These are phyloP conservation scores for Cutaneotrichosporon daszewskae DNA, from an alignment of 1,284 basidiomycete genomes.

Conservation along the genomic window DNA sequence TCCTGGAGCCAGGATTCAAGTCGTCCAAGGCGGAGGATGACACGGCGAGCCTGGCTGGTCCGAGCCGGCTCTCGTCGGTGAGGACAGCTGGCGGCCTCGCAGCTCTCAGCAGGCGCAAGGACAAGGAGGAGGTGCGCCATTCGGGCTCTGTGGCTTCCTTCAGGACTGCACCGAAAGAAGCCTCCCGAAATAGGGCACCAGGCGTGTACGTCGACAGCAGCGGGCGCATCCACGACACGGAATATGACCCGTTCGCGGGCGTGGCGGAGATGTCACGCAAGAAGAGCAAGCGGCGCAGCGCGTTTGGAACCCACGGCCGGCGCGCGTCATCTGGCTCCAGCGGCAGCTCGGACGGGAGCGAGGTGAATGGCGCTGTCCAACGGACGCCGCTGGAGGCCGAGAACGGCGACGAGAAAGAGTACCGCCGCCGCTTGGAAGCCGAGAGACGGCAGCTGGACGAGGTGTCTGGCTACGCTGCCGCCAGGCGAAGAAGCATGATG, in stretches of 20 bases:
- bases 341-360: conserved; percentile 7
- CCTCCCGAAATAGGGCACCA: not conserved
- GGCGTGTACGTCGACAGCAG: conserved; percentile 44
- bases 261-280: conserved; percentile 38
- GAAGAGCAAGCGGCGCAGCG: conserved; percentile 35
- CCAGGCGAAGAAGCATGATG: conserved; percentile 34
- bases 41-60: conserved; percentile 25
- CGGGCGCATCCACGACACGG: conserved; percentile 45
- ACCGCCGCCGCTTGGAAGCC: conserved; percentile 29
- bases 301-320: conserved; percentile 44
- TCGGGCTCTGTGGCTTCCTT: conserved; percentile 6
- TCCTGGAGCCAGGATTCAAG: conserved; percentile 40
- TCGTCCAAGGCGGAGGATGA: conserved; percentile 24
- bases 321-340: conserved; percentile 21
- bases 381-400: conserved; percentile 3
- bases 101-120: conserved; percentile 13
- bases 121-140: conserved; percentile 16
- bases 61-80: conserved; percentile 21
- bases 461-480: conserved; percentile 35
- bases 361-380: too few species aligned
- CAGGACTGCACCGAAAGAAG: not conserved
- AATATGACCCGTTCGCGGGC: conserved; percentile 46
- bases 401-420: conserved; percentile 25
- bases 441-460: conserved; percentile 40
- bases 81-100: conserved; percentile 31